Conservation (phyloP, 1,284 basidiomycete species). For the Tilletiaria anomala region DNA sequence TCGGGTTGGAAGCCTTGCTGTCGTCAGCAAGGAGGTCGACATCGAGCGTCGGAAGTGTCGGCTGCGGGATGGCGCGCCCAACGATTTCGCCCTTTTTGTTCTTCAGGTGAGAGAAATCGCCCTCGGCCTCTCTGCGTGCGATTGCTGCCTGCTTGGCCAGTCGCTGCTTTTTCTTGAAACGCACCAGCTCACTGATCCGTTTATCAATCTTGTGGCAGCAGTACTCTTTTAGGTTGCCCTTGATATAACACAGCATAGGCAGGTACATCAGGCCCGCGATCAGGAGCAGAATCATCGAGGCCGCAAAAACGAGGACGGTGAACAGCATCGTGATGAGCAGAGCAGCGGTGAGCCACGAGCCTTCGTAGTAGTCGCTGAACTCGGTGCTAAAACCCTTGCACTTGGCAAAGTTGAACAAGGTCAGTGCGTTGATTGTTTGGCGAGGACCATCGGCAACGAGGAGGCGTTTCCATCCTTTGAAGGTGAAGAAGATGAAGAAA, state of each 20-base stretch:
- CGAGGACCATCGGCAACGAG: constrained; percentile 90
- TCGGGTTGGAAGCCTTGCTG: no score
- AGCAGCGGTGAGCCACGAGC: constrained; percentile 57
- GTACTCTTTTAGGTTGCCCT: constrained; percentile 89
- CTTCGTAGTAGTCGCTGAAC: constrained; percentile 51
- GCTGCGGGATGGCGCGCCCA: constrained; percentile 72
- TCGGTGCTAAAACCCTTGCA: constrained; percentile 53
- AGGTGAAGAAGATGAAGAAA: constrained; percentile 97
- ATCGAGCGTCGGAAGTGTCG: constrained; percentile 80
- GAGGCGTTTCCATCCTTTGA: constrained; percentile 93
- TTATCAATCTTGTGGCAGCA: constrained; percentile 98
- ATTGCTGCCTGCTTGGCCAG: constrained; percentile 64
- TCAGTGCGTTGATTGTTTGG: constrained; percentile 88
- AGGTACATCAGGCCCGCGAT: constrained; percentile 76
- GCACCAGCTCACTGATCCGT: constrained; percentile 82
- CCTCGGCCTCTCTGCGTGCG: constrained; percentile 76
- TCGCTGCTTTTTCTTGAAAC: constrained; percentile 74
- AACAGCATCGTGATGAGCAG: constrained; percentile 77
- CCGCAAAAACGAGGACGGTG: constrained; percentile 73
- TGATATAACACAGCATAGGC: constrained; percentile 83
- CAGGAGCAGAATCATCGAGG: constrained; percentile 66
- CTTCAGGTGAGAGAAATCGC: constrained; percentile 77
- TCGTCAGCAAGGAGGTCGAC: no score
- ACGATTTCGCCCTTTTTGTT: constrained; percentile 80
- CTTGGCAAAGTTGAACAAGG: constrained; percentile 77